Evolutionary conservation across 2,329 filamentous ascomycete species (phyloP).

Genomic region (Phaeoacremonium minimum): DNA sequence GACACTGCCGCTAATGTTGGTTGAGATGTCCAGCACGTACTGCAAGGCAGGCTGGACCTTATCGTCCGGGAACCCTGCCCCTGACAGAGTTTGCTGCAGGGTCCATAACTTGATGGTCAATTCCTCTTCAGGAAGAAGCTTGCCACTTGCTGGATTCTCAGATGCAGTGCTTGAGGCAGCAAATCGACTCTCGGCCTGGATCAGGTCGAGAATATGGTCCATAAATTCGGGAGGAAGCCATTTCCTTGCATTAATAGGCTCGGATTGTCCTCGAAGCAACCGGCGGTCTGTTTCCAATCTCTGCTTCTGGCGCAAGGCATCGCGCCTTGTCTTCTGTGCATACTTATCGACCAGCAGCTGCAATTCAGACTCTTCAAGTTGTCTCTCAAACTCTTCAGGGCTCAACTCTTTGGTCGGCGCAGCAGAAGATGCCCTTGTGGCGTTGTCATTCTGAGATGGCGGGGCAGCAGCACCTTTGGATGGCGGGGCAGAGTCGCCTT

Average conservation of each 20-base stretch:
- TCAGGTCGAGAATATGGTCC: conserved; percentile 71
- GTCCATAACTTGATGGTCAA: conserved; percentile 79
- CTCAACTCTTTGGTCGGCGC: conserved; percentile 49
- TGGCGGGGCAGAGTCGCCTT: conserved; percentile 11
- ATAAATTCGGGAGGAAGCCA: conserved; percentile 81
- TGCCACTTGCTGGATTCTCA: conserved; percentile 39
- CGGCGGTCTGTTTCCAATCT: conserved; percentile 83
- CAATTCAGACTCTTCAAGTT: conserved; percentile 86
- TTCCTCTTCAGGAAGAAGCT: conserved; percentile 69
- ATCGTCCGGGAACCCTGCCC: conserved; percentile 62
- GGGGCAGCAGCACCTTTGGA: conserved; percentile 10
- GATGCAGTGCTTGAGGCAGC: conserved; percentile 43
- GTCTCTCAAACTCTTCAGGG: conserved; percentile 84
- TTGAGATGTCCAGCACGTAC: conserved; percentile 62
- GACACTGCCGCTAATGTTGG: conserved; percentile 49
- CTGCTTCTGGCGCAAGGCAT: conserved; percentile 70
- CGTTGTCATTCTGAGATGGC: conserved; percentile 13
- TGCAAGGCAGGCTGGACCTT: conserved; percentile 61
- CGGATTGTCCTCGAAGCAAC: conserved; percentile 73
- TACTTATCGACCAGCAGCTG: conserved; percentile 84
- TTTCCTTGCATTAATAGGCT: conserved; percentile 65
- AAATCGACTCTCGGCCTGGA: conserved; percentile 61
- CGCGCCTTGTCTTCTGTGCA: conserved; percentile 71
- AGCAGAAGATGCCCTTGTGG: conserved; percentile 11
- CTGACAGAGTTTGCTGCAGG: conserved; percentile 66